Evolutionary conservation across 2,329 filamentous ascomycete species (phyloP).

Genomic region (Botrytis pseudocinerea): DNA sequence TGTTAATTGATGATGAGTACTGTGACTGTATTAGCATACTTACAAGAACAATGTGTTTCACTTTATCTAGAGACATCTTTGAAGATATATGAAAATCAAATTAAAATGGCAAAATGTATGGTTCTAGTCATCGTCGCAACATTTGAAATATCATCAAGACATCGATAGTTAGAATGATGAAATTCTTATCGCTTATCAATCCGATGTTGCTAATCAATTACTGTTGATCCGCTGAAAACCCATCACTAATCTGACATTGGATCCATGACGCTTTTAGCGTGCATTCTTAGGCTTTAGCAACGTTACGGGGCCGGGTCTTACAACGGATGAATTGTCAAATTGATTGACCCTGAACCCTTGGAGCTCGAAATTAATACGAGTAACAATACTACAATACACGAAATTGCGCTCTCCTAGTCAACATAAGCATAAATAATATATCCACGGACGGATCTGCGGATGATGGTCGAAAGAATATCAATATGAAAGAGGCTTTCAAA

Average conservation of each 20-base stretch:
- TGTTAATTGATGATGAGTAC: slow-evolving; percentile 14
- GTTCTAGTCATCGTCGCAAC: slow-evolving; percentile 15
- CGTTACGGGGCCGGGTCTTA: slow-evolving; percentile 17
- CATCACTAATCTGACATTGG: neutral
- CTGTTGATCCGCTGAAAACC: slow-evolving; percentile 7
- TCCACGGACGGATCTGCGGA: slow-evolving; percentile 8
- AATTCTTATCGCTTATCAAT: slow-evolving; percentile 40
- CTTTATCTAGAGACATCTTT: slow-evolving; percentile 65
- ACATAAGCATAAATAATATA: neutral
- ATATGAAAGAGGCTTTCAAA: slow-evolving; percentile 35
- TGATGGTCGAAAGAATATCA: slow-evolving; percentile 30
- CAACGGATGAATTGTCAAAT: slow-evolving; percentile 24
- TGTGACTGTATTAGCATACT: slow-evolving; percentile 30
- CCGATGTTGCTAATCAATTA: slow-evolving; percentile 20
- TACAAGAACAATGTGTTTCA: slow-evolving; percentile 78
- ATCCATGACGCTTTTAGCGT: slow-evolving; percentile 20
- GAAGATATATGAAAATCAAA: neutral
- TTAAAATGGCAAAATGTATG: neutral
- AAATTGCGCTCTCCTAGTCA: neutral
- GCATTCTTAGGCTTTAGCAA: slow-evolving; percentile 18
- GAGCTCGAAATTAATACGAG: slow-evolving; percentile 1
- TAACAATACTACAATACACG: slow-evolving; percentile 15
- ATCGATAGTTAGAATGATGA: slow-evolving; percentile 17
- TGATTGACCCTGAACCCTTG: slow-evolving; percentile 19
- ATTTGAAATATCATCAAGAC: neutral